A percentile compares a stretch with the other conserved stretches of the same genome.
Evolutionary conservation across 2,329 filamentous ascomycete species (phyloP).

Genomic region (Ophioceras dolichostomum): DNA sequence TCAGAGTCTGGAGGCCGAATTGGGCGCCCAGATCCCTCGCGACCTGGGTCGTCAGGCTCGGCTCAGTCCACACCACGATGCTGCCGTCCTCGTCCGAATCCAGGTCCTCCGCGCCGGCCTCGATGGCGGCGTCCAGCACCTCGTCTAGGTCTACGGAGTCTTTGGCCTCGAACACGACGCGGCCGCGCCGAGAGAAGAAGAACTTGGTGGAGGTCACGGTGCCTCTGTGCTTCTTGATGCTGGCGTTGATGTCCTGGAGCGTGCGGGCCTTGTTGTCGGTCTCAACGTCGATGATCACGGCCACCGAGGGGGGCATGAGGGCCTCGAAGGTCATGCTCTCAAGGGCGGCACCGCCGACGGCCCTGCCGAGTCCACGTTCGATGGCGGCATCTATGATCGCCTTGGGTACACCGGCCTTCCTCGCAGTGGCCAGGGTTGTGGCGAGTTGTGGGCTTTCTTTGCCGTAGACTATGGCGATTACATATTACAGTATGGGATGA

Average conservation of each 20-base stretch:
- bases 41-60: slow-evolving; percentile 49
- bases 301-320: slow-evolving; percentile 59
- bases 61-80: slow-evolving; percentile 59
- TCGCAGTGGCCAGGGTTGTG: slow-evolving; percentile 58
- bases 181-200: slow-evolving; percentile 73
- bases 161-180: slow-evolving; percentile 50
- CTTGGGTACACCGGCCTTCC: slow-evolving; percentile 78
- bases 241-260: slow-evolving; percentile 57
- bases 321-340: slow-evolving; percentile 70
- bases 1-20: slow-evolving; percentile 55
- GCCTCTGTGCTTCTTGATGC: slow-evolving; percentile 62
- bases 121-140: slow-evolving; percentile 70
- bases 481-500: no score
- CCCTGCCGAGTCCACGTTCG: slow-evolving; percentile 77
- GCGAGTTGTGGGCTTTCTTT: slow-evolving; percentile 72
- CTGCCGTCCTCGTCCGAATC: slow-evolving; percentile 52
- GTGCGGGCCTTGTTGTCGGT: slow-evolving; percentile 69
- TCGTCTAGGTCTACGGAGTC: slow-evolving; percentile 33
- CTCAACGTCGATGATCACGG: slow-evolving; percentile 73
- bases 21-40: slow-evolving; percentile 50
- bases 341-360: slow-evolving; percentile 60
- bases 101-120: slow-evolving; percentile 69
- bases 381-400: slow-evolving; percentile 67
- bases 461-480: slow-evolving; percentile 43
- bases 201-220: slow-evolving; percentile 64